A percentile compares a stretch with the other conserved stretches of the same genome.
phyloP scores from a whole-genome alignment of 2,329 filamentous ascomycete species.

The Diaporthe citrichinensis region DNA sequence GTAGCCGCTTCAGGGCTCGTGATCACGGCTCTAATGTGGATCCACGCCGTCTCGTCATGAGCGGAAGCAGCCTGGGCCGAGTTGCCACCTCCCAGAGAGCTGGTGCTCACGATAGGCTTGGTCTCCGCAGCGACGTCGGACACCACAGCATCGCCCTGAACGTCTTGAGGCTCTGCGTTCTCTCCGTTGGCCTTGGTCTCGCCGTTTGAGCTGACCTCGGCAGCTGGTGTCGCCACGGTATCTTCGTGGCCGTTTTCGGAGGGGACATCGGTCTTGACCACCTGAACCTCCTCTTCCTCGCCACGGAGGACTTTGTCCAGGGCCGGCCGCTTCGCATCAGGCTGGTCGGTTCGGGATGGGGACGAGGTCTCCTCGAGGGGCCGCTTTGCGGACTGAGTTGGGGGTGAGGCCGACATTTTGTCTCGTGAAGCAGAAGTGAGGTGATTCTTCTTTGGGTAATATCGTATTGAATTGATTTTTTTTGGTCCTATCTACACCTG shows the following conservation, averaged over 20 bases:
- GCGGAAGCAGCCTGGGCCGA: constrained; percentile 63
- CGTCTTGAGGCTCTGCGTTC: constrained; percentile 67
- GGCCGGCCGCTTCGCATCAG: constrained; percentile 96
- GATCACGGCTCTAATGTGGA: constrained; percentile 96
- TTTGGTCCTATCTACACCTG: constrained; percentile 82
- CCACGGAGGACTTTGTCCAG: constrained; percentile 91
- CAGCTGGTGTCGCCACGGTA: constrained; percentile 49
- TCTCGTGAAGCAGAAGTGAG: constrained; percentile 51
- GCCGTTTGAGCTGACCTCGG: constrained; percentile 63
- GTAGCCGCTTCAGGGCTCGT: constrained; percentile 97
- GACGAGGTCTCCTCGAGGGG: constrained; percentile 98
- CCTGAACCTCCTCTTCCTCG: constrained; percentile 71
- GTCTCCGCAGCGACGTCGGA: constrained; percentile 70
- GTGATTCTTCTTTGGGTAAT: constrained; percentile 58
- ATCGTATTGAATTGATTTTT: constrained; percentile 62
- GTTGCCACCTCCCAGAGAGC: constrained; percentile 50
- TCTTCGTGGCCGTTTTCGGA: constrained; percentile 54
- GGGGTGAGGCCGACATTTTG: constrained; percentile 82
- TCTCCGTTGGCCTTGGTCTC: constrained; percentile 65
- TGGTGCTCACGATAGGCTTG: constrained; percentile 61
- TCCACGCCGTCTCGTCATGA: constrained; percentile 95
- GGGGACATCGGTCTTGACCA: constrained; percentile 60
- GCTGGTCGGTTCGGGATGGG: constrained; percentile 91
- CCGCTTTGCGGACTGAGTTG: constrained; percentile 85
- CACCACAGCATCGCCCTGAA: constrained; percentile 78